These are phyloP conservation scores for Phyllosticta citriasiana DNA, from an alignment of 2,329 filamentous ascomycete species.

Conservation along the genomic window DNA sequence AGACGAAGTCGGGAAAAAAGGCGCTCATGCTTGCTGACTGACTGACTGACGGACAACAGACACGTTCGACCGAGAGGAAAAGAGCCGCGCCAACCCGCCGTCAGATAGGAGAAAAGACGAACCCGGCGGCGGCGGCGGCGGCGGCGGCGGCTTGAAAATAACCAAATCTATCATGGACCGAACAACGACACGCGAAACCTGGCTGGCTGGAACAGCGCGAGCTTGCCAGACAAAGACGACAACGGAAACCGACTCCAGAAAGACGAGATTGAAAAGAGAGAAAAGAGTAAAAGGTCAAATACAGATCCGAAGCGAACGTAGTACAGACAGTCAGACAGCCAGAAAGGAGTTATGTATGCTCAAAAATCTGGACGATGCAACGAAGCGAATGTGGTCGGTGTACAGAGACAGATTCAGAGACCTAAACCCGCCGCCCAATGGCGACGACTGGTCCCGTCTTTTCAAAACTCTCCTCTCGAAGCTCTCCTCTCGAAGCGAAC, in stretches of 20 bases:
- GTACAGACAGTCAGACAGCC: not conserved
- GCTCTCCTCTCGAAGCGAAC: not conserved
- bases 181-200: not conserved
- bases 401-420: not conserved
- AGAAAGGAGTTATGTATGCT: not conserved
- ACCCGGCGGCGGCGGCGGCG: too few species aligned
- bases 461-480: not conserved
- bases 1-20: not conserved
- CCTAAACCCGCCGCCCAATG: too few species aligned
- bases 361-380: not conserved
- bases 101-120: not conserved
- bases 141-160: not conserved
- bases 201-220: not conserved
- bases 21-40: not conserved
- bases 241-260: not conserved
- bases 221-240: not conserved
- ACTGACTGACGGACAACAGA: not conserved
- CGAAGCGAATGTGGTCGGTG: not conserved
- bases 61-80: too few species aligned
- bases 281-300: not conserved
- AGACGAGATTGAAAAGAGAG: not conserved
- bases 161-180: not conserved
- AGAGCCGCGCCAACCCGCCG: too few species aligned
- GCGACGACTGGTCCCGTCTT: not conserved
- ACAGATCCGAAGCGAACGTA: not conserved